phyloP scores from a whole-genome alignment of 129 eudicot species.

The Flaveria robusta region DNA sequence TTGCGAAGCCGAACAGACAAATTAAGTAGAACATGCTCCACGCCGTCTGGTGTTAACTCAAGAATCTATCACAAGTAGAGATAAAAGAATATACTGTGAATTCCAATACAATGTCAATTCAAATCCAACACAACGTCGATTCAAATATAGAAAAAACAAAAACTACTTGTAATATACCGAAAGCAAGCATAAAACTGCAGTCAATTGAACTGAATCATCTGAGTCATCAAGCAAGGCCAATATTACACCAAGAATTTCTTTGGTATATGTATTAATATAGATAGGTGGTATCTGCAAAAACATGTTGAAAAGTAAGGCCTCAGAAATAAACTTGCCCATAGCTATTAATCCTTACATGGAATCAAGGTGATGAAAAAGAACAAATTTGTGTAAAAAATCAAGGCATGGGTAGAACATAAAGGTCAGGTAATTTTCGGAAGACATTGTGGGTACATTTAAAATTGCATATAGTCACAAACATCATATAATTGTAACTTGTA shows the following conservation, averaged over 20 bases:
- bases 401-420: background rate
- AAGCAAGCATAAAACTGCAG: slow-evolving; percentile 90
- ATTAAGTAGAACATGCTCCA: slow-evolving; percentile 73
- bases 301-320: slow-evolving; percentile 20
- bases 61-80: slow-evolving; percentile 62
- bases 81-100: slow-evolving; percentile 4
- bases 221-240: slow-evolving; percentile 90
- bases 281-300: slow-evolving; percentile 79
- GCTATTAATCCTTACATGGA: slow-evolving; percentile 2
- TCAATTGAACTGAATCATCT: slow-evolving; percentile 89
- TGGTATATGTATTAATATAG: slow-evolving; percentile 59
- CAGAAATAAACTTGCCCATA: slow-evolving; percentile 9
- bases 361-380: background rate
- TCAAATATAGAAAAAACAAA: slow-evolving; percentile 1
- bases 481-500: slow-evolving; percentile 5
- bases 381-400: background rate
- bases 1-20: slow-evolving; percentile 91
- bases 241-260: slow-evolving; percentile 88
- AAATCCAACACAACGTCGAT: too few species aligned
- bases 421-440: slow-evolving; percentile 8
- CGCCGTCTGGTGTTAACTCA: slow-evolving; percentile 67
- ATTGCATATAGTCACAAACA: slow-evolving; percentile 6
- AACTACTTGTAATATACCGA: slow-evolving; percentile 45
- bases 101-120: background rate
- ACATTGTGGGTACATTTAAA: background rate